Evolutionary conservation across 163 green algal genomes (phyloP), one percentile per base, ranked within the genome.

Genomic region (Botryococcus braunii): DNA sequence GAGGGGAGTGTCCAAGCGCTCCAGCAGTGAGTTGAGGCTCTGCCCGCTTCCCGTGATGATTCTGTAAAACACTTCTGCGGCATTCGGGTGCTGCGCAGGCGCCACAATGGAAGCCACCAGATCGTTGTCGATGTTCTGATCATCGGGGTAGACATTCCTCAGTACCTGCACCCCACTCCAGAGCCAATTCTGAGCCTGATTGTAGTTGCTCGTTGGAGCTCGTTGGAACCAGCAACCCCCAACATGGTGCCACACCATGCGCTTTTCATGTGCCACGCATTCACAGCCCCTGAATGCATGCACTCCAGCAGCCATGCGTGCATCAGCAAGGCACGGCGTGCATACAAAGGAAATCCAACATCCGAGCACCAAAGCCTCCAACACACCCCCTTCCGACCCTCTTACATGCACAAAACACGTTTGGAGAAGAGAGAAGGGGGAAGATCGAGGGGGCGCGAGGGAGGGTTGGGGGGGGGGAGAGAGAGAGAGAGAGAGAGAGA

Each of bases 61-160:
- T 23, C 77, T 66, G 80, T 86, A 93, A 71, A 92, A 95, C 4
- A 94, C 88, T 50, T 94, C 88, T 25, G 79, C 67, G 2, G 88
- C 88, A 6, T 73, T 70, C 46, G 81, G 73, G 72, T 93, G 85
- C 38, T 83, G 60, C 1, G 89, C 85, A 3, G 89, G 85, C 57
- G 70, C 61, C 34, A 77, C 58, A 57, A 90, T 89, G 62, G 75
- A 83, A 34, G 62, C 62, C 31, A 90, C 76, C 36, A 90, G 56
- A 38, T 89, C 80, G 2, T 89, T 80, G 62, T 90, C 84, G 5
- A 90, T 31, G 37, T 80, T 78, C 3, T 61, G 64, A 21, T 79
- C 41, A 46, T 73, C 67, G 50, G 73, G 49, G 41, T 87, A 87
- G 23, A 86, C 79, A 69, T 83, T 65, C 38, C 57, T 32, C 23